A percentile compares a stretch with the other conserved stretches of the same genome.
phyloP scores from a whole-genome alignment of 495 filamentous ascomycete species.

The Corynascus novoguineensis region DNA sequence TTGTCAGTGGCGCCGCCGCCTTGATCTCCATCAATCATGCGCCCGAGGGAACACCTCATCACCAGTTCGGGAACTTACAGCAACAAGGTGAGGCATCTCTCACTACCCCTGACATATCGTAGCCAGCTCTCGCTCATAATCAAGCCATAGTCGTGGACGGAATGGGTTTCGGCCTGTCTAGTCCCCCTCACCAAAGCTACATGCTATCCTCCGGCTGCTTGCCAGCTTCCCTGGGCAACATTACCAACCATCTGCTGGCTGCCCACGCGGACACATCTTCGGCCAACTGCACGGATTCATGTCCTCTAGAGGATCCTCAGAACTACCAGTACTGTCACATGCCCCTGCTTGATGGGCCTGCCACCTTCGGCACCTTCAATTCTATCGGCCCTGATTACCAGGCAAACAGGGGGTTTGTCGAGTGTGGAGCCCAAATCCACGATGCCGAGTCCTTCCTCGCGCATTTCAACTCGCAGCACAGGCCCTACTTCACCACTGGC shows the following conservation, averaged over 20 bases:
- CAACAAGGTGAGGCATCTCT: constrained; percentile 12
- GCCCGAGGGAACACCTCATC: constrained; percentile 13
- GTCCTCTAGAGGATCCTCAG: constrained; percentile 27
- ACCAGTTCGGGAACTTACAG: constrained; percentile 15
- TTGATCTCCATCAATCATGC: constrained; percentile 33
- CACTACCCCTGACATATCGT: background rate
- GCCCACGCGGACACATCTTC: constrained; percentile 22
- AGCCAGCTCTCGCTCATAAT: constrained; percentile 6
- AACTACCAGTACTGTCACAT: constrained; percentile 28
- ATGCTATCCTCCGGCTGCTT: constrained; percentile 14
- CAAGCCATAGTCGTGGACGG: constrained; percentile 11
- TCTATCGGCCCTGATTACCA: constrained; percentile 12
- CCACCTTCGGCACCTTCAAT: constrained; percentile 21
- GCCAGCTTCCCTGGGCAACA: constrained; percentile 16
- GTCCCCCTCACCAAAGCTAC: constrained; percentile 13
- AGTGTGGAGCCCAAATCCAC: constrained; percentile 28
- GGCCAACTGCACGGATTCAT: constrained; percentile 24
- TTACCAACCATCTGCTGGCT: constrained; percentile 28
- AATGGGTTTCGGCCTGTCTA: constrained; percentile 18
- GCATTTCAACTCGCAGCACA: constrained; percentile 31
- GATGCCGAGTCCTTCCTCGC: constrained; percentile 27
- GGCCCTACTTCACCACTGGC: constrained; percentile 18
- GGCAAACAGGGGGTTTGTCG: constrained; percentile 18
- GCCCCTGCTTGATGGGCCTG: constrained; percentile 18
- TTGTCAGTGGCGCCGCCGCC: constrained; percentile 30